Conservation (phyloP, 768 basidiomycete species). For the Suillus sp. region DNA sequence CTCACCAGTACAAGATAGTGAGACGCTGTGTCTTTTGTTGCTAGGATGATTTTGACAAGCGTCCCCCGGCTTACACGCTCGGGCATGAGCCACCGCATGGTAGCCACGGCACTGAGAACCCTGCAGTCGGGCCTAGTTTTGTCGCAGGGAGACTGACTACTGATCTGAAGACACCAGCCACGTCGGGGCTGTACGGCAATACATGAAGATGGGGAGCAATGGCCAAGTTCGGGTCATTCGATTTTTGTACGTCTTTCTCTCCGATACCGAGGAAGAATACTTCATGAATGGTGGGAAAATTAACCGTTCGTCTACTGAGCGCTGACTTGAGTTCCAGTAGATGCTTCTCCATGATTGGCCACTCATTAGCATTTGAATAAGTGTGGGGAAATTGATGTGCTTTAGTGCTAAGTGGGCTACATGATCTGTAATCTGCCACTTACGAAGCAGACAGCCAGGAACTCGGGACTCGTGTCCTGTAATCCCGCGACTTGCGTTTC, state of each 20-base stretch:
- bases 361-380: neutral
- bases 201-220: neutral
- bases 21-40: conserved; percentile 13
- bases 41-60: conserved; percentile 10
- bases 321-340: neutral
- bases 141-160: neutral
- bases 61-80: conserved; percentile 19
- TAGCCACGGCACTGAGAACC: conserved; percentile 9
- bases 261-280: neutral
- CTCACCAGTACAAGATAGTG: conserved; percentile 1
- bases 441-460: neutral
- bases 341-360: neutral
- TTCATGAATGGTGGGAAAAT: neutral
- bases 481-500: neutral
- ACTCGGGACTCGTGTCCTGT: neutral
- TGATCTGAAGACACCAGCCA: neutral
- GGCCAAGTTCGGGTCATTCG: neutral
- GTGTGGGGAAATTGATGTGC: neutral
- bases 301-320: neutral
- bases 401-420: neutral
- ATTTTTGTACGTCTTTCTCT: neutral
- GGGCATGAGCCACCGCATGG: conserved; percentile 1
- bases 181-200: neutral
- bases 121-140: neutral
- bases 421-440: neutral